Percentiles rank a stretch among this genome's conserved stretches.
Evolutionary conservation across 1,139 yeast species (phyloP).

Genomic region (Lodderomyces parapsilosis): DNA sequence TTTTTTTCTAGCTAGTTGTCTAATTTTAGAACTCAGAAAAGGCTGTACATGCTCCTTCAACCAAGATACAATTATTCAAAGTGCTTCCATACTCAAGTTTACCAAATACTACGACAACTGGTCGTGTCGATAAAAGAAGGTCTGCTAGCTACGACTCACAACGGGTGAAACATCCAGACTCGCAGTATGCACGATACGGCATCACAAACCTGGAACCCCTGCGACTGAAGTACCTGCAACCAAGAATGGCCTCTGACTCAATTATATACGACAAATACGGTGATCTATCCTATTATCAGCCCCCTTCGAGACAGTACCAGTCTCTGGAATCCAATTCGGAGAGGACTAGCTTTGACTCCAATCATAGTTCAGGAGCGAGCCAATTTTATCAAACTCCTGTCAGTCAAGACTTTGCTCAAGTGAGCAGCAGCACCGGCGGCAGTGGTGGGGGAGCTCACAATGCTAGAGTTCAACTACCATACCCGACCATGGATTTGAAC

Average conservation of each 20-base stretch:
- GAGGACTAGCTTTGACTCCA: neutral
- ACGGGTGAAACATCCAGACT: constrained; percentile 21
- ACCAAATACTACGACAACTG: constrained; percentile 7
- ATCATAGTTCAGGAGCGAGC: neutral
- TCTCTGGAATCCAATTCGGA: neutral
- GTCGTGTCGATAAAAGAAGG: constrained; percentile 18
- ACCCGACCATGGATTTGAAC: neutral
- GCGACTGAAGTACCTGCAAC: constrained; percentile 4
- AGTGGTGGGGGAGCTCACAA: neutral
- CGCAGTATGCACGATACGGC: constrained; percentile 1
- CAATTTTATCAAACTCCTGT: neutral
- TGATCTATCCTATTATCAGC: constrained; percentile 3
- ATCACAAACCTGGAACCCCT: constrained; percentile 1
- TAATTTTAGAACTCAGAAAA: neutral
- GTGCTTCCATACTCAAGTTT: constrained; percentile 8
- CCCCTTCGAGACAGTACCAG: constrained; percentile 4
- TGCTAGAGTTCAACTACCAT: neutral
- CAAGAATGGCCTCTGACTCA: constrained; percentile 20
- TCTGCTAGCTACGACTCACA: constrained; percentile 33
- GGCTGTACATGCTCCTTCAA: neutral
- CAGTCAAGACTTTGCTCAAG: neutral
- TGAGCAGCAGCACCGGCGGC: no score
- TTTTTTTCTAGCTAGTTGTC: neutral
- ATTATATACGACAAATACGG: constrained; percentile 11
- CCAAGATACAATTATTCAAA: neutral